Evolutionary conservation across 208 protist genomes (phyloP).

Genomic region (Trypanosoma brucei): DNA sequence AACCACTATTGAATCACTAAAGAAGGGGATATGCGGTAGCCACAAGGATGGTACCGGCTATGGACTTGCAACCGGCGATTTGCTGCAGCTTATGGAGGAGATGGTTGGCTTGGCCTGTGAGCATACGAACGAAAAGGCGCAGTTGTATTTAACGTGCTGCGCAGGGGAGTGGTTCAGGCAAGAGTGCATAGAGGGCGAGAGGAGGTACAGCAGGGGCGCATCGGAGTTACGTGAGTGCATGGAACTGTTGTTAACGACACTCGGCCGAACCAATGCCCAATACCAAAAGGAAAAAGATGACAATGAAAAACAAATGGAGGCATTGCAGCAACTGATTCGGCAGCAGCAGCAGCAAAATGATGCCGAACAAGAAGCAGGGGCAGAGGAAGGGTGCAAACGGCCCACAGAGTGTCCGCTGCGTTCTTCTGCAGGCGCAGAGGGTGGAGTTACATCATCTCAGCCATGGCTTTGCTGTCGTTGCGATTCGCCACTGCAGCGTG

Average conservation of each 20-base stretch:
- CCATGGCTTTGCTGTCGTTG: not conserved
- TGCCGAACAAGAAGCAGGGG: not conserved
- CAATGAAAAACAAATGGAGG: conserved; percentile 2
- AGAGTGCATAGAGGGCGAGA: not conserved
- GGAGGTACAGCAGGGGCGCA: not conserved
- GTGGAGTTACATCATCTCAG: not conserved
- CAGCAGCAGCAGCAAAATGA: not conserved
- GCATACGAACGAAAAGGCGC: not conserved
- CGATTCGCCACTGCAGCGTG: not conserved
- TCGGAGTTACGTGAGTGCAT: not conserved
- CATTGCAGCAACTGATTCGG: not conserved
- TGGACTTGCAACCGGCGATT: not conserved
- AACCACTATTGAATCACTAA: not conserved
- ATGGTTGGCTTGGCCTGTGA: not conserved
- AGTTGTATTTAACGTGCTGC: not conserved
- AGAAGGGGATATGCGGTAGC: not conserved
- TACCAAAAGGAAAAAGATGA: not conserved
- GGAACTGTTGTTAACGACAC: not conserved
- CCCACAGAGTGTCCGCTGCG: not conserved
- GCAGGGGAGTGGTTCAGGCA: not conserved
- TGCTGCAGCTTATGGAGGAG: not conserved
- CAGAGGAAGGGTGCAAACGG: not conserved
- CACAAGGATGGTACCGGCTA: not conserved
- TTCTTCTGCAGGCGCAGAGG: not conserved
- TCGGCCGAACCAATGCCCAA: not conserved